Base-by-base conservation (phyloP, 2,329 filamentous ascomycete species). In the Thermothelomyces thermophilus region DNA sequence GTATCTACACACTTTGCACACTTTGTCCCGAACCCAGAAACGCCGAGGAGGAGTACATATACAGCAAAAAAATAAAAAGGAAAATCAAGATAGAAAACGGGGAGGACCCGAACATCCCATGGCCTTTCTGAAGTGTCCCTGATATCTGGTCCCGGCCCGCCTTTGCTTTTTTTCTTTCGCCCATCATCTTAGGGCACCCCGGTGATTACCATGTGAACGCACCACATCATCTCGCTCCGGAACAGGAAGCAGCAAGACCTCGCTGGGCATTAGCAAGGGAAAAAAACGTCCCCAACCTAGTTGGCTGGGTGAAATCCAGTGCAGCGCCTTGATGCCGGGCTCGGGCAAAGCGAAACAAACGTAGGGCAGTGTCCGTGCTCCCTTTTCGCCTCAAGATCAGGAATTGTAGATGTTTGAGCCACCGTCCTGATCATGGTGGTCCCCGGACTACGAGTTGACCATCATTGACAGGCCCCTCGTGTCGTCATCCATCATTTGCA, bases 401-500 rank as follows among this genome's bases (percentile, higher is more conserved):
- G 41, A 8, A n/a, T 1, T 13, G 3, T 26, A 33, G 14, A 35
- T 20, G 28, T 34, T 19, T 4, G 40, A n/a, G 17, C 11, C 5
- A 4, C 7, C n/a, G 6, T n/a, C 2, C 13, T 9, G 14, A 14
- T 19, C 31, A 3, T 10, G 22, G 3, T 26, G 9, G n/a, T 2
- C 20, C 31, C 41, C 22, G 7, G 41, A 34, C 54, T 60, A 60
- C 30, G 56, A 53, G 42, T 50, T 55, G n/a, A 60, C 58, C 56
- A 60, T 60, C 56, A 60, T 57, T 8, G 48, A 50, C 39, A 61
- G 42, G 7, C 55, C 53, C 41, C 51, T 44, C 10, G 55, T 39
- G 24, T 61, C 60, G 44, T 62, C 57, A 11, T 62, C 60, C 58
- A 62, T 62, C 58, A 62, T 60, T n/a, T 52, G 56, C 36, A 62